These are phyloP conservation scores for Emmonsiellopsis sp. DNA, from an alignment of 2,329 filamentous ascomycete species.

Conservation along the genomic window DNA sequence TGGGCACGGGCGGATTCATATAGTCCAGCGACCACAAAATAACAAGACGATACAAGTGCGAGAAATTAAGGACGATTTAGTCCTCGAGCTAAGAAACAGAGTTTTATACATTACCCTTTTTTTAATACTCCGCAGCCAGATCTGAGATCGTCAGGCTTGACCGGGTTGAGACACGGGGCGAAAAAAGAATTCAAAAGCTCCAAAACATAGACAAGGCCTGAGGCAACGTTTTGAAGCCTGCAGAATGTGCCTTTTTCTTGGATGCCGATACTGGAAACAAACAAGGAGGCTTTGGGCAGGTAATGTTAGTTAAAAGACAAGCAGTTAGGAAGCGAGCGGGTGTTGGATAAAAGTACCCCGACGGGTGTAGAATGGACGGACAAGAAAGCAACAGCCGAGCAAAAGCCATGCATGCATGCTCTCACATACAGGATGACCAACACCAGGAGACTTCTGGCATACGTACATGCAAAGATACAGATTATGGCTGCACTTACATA, in stretches of 20 bases:
- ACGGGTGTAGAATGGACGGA: not conserved
- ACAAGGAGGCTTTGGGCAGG: not conserved
- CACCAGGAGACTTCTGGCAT: not conserved
- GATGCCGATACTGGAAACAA: not conserved
- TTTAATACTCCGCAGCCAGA: slow-evolving; percentile 8
- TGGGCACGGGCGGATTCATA: slow-evolving; percentile 2
- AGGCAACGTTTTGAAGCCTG: slow-evolving; percentile 2
- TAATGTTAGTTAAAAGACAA: not conserved
- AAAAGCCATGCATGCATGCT: not conserved
- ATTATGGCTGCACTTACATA: not conserved
- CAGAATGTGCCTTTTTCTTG: not conserved
- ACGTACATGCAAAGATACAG: not conserved
- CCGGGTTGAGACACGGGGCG: slow-evolving; percentile 7
- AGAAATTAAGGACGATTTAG: not conserved
- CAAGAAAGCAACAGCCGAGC: not conserved
- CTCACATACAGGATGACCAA: not conserved
- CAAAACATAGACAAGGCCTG: not conserved
- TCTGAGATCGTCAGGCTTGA: slow-evolving; percentile 19
- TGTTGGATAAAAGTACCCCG: not conserved
- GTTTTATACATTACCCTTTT: not conserved
- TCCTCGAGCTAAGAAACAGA: not conserved
- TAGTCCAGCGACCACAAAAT: not conserved
- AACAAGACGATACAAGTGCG: slow-evolving; percentile 2
- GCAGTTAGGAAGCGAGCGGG: not conserved
- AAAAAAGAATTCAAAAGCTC: slow-evolving; percentile 2